phyloP scores from a whole-genome alignment of 2,329 filamentous ascomycete species.

The Aspergillus quadricinctus region DNA sequence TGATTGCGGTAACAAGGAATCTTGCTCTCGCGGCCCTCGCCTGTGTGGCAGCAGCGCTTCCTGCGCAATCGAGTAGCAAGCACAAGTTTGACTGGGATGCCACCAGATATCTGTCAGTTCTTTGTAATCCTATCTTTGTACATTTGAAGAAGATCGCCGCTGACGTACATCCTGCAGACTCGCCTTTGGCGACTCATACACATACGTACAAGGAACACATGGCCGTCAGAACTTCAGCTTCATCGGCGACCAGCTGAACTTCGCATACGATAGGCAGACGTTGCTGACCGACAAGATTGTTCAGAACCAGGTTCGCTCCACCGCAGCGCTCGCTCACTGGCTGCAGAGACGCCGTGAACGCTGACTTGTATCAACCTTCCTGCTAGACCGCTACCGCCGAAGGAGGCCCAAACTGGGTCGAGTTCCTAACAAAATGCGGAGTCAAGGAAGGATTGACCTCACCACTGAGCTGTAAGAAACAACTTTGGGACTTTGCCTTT shows the following conservation, averaged over 20 bases:
- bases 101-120: constrained; percentile 15
- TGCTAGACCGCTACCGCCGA: constrained; percentile 46
- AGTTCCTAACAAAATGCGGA: constrained; percentile 51
- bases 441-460: constrained; percentile 40
- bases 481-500: constrained; percentile 56
- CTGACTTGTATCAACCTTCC: background rate
- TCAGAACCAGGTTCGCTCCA: constrained; percentile 39
- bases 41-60: background rate
- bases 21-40: constrained; percentile 1
- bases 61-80: background rate
- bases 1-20: background rate
- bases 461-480: constrained; percentile 42
- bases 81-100: constrained; percentile 11
- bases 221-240: constrained; percentile 51
- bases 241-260: constrained; percentile 50
- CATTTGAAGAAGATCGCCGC: constrained; percentile 4
- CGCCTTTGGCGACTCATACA: constrained; percentile 31
- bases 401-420: constrained; percentile 54
- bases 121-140: background rate
- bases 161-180: constrained; percentile 12
- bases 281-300: constrained; percentile 49
- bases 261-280: constrained; percentile 41
- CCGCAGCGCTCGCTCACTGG: background rate
- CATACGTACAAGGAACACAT: constrained; percentile 51
- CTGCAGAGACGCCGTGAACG: background rate